Percentiles rank a stretch among this genome's conserved stretches.
Evolutionary conservation across 805 yeast species (phyloP).

Genomic region (Starmerella bombi): DNA sequence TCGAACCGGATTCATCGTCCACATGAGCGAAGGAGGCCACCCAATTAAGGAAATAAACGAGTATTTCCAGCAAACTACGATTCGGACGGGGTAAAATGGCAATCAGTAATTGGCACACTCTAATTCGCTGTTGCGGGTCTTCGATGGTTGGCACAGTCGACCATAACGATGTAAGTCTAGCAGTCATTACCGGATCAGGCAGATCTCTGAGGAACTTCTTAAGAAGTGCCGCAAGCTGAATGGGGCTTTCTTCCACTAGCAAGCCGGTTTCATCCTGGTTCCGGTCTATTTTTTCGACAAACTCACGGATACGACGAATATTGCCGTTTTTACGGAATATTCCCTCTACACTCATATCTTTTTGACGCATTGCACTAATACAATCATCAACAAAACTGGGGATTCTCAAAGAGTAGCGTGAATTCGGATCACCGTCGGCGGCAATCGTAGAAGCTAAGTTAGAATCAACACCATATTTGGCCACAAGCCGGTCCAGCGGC

Average conservation of each 20-base stretch:
- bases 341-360: conserved; percentile 91
- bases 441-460: conserved; percentile 31
- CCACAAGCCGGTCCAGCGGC: conserved; percentile 54
- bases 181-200: conserved; percentile 82
- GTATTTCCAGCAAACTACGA: conserved; percentile 75
- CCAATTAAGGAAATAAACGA: conserved; percentile 81
- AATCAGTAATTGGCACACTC: conserved; percentile 44
- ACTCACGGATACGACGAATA: conserved; percentile 61
- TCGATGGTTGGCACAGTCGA: conserved; percentile 28
- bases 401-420: conserved; percentile 54
- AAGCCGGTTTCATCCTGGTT: conserved; percentile 61
- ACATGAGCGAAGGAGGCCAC: conserved; percentile 88
- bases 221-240: conserved; percentile 83
- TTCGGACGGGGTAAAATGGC: conserved; percentile 69
- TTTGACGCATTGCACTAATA: conserved; percentile 66
- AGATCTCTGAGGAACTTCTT: conserved; percentile 84
- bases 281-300: conserved; percentile 60
- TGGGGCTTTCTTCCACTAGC: conserved; percentile 62
- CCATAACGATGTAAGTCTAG: conserved; percentile 65
- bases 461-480: conserved; percentile 66
- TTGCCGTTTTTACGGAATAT: conserved; percentile 94
- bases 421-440: conserved; percentile 49
- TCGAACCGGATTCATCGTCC: conserved; percentile 65
- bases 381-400: conserved; percentile 83
- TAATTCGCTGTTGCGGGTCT: conserved; percentile 22